Evolutionary conservation across 495 filamentous ascomycete genomes (phyloP), one percentile per base, ranked within the genome.

Genomic region (Hamigera avellanea): DNA sequence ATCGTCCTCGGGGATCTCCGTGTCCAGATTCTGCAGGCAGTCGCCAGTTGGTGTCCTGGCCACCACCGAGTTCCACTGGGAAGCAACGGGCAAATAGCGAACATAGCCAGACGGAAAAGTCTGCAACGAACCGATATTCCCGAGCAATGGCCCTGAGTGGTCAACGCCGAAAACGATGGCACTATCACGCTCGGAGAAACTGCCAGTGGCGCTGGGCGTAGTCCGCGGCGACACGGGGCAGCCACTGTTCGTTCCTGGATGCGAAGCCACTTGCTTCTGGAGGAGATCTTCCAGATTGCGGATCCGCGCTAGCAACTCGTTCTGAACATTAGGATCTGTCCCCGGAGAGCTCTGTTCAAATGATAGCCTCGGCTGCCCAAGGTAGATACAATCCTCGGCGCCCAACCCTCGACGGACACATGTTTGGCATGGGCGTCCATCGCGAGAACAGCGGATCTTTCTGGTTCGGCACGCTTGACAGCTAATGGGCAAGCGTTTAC

Each of bases 361-460:
- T 36, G 58, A 61, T 12, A 64, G 44, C 19, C 61, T 44, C 6
- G 61, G 61, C 23, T 61, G 61, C 19, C 61, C 58, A 10, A 64
- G 50, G 19, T 64, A 64, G 41, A 64, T 48, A 29, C 61, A 64
- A 41, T 64, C 61, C 35, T 64, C 56, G 6, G 61, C 58, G 10
- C 56, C 56, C 6, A 64, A 44, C 6, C 61, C 61, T 10, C 61
- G 52, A 7, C 58, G 54, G 3, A 62, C 53, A 43, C 61, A 64
- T 0, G 61, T 64, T 28, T 62, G 56, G 21, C 61, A 64, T 14
- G 61, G 61, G 10, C 61, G 51, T 13, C 56, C 56, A 41, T 64
- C 61, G 8, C 61, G 59, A 18, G 58, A 61, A 33, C 61, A 64
- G 15, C 58, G 49, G 18, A 64, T 62, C 35, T 64, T 64, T 35